Conservation (phyloP, 306 rosid genomes). For the Cucurbita ficifolia region DNA sequence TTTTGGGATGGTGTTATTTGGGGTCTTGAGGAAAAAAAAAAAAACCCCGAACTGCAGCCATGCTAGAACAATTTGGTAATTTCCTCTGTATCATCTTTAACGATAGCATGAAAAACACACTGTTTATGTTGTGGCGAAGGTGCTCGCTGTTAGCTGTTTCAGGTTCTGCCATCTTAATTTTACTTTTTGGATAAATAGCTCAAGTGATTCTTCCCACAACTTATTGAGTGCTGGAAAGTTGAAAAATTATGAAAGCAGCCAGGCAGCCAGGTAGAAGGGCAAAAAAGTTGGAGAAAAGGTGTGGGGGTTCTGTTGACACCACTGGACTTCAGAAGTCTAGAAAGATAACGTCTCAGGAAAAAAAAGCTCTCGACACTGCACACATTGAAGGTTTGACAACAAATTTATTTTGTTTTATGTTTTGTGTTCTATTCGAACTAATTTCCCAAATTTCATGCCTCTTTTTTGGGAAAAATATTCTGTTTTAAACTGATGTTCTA, state of each 20-base stretch:
- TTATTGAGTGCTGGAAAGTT: neutral
- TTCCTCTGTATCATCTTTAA: neutral
- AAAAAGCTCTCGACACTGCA: neutral
- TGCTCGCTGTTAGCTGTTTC: neutral
- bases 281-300: neutral
- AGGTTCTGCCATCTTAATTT: neutral
- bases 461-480: neutral
- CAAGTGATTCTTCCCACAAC: neutral
- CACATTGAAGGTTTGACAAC: neutral
- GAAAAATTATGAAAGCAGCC: conserved; percentile 4
- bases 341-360: neutral
- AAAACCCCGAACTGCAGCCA: neutral
- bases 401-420: neutral
- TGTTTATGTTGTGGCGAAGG: neutral
- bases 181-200: neutral
- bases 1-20: neutral
- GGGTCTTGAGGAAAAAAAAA: no score
- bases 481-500: neutral
- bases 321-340: conserved; percentile 1
- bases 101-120: neutral
- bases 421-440: neutral
- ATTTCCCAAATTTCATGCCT: neutral
- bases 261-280: neutral
- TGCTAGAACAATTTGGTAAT: neutral
- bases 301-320: neutral